Evolutionary conservation across 495 filamentous ascomycete genomes (phyloP).

Genomic region (Penicillium simplicissimum): DNA sequence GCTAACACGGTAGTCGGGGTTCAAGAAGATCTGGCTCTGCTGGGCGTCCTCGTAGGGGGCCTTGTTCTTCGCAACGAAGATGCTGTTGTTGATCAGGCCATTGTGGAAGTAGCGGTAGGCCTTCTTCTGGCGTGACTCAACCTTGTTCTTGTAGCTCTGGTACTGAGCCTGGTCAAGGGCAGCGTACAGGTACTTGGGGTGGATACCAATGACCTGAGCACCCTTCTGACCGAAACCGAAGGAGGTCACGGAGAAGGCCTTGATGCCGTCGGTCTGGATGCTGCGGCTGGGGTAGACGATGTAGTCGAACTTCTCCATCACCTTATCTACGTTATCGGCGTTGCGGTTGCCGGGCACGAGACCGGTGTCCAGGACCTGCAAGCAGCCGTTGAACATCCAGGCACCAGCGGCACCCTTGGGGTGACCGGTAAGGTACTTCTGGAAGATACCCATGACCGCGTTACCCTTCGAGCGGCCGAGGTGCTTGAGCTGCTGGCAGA

Average conservation of each 20-base stretch:
- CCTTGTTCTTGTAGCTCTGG: slow-evolving; percentile 79
- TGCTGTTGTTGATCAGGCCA: slow-evolving; percentile 91
- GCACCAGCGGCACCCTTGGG: slow-evolving; percentile 98
- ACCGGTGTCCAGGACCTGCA: slow-evolving; percentile 92
- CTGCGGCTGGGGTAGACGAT: slow-evolving; percentile 94
- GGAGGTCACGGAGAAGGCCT: slow-evolving; percentile 97
- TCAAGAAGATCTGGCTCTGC: slow-evolving; percentile 83
- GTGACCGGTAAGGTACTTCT: slow-evolving; percentile 98
- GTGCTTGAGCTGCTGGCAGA: slow-evolving; percentile 95
- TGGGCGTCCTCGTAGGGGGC: slow-evolving; percentile 88
- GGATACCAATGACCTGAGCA: slow-evolving; percentile 94
- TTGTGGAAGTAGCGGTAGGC: slow-evolving; percentile 98
- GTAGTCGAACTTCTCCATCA: slow-evolving; percentile 96
- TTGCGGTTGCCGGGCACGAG: slow-evolving; percentile 97
- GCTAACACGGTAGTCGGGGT: slow-evolving; percentile 87
- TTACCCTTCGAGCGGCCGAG: slow-evolving; percentile 95
- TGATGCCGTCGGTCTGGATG: slow-evolving; percentile 97
- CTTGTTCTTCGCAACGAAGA: slow-evolving; percentile 93
- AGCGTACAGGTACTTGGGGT: slow-evolving; percentile 93
- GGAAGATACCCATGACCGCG: slow-evolving; percentile 95
- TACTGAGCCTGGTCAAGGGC: slow-evolving; percentile 87
- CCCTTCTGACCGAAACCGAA: slow-evolving; percentile 99
- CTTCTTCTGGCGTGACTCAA: slow-evolving; percentile 91
- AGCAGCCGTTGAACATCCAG: slow-evolving; percentile 98
- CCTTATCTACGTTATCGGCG: slow-evolving; percentile 93